Conservation (phyloP, 2,329 filamentous ascomycete species). For the Pseudogymnoascus sp. region DNA sequence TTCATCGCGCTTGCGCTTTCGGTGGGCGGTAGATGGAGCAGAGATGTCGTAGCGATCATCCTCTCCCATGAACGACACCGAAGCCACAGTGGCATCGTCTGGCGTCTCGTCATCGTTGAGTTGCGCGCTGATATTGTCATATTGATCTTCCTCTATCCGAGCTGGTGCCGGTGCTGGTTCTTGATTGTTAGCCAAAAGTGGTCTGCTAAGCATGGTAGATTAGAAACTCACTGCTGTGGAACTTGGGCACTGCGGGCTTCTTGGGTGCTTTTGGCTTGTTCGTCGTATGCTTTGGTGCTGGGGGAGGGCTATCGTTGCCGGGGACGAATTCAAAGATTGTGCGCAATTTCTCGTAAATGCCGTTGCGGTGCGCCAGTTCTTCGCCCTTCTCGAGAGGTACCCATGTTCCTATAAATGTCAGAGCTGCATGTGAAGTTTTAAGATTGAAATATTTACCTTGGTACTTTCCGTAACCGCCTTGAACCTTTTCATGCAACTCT, state of each 20-base stretch:
- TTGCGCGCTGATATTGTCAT: conserved; percentile 54
- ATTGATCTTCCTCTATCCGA: conserved; percentile 50
- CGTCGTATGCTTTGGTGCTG: conserved; percentile 85
- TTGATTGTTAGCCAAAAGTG: conserved; percentile 23
- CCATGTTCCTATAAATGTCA: conserved; percentile 67
- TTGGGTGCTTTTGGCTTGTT: conserved; percentile 77
- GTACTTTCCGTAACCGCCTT: conserved; percentile 97
- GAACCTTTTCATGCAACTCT: conserved; percentile 93
- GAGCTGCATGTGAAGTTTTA: not conserved
- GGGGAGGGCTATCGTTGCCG: conserved; percentile 81
- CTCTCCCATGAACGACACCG: conserved; percentile 77
- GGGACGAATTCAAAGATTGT: conserved; percentile 86
- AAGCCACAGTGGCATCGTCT: conserved; percentile 78
- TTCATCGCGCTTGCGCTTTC: conserved; percentile 75
- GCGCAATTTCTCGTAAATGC: conserved; percentile 71
- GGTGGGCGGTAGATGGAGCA: conserved; percentile 53
- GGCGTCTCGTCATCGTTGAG: conserved; percentile 68
- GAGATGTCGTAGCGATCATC: conserved; percentile 69
- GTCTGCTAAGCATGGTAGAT: conserved; percentile 1
- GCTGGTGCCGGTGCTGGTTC: conserved; percentile 34
- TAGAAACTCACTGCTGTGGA: conserved; percentile 36
- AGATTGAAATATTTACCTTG: conserved; percentile 55
- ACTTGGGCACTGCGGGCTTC: conserved; percentile 57
- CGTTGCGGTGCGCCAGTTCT: conserved; percentile 77
- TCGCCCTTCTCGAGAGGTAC: conserved; percentile 80